Evolutionary conservation across 2,329 filamentous ascomycete genomes (phyloP), one percentile per base, ranked within the genome.

Genomic region (Penicillium freii): DNA sequence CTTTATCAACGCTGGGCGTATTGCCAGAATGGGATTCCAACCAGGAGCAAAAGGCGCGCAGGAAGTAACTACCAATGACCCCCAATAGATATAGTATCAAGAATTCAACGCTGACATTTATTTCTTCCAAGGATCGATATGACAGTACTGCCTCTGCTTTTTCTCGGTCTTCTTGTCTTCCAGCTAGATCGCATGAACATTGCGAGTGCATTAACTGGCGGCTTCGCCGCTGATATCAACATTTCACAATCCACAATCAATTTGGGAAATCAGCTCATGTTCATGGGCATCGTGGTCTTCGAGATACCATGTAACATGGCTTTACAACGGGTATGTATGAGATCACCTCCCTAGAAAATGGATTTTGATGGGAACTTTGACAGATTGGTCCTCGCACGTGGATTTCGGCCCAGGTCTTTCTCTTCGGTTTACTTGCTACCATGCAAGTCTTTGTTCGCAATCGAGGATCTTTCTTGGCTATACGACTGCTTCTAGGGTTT

Each of bases 111-210:
- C 46, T 48, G 31, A 48, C 33, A n/a, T 36, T 23, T 0, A n/a
- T 27, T 36, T n/a, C 15, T 13, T 9, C 15, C 21, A 23, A 48
- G 46, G 21, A 48, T 48, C 13, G 46, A 48, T 36, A 23, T 48
- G 21, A 11, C 46, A 1, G 46, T 48, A 0, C 9, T 48, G 15
- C 46, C 46, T n/a, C 21, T 48, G 21, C 46, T 48, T 36, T 48
- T 48, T 17, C 46, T 48, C 46, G 46, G 46, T 23, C 46, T 48
- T 27, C 46, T 48, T 36, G 46, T 48, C 17, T 48, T 48, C 48
- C 48, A 51, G 5, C 38, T 51, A 5, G 48, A 51, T 21, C 25
- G 48, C 5, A 51, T 31, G 36, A 51, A 51, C 2, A 23, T 51
- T 5, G 48, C 48, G 3, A 51, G 48, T 10, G 48, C 48, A 11